Evolutionary conservation across 2,329 filamentous ascomycete genomes (phyloP), one percentile per base, ranked within the genome.

Genomic region (Fusarium albidum): DNA sequence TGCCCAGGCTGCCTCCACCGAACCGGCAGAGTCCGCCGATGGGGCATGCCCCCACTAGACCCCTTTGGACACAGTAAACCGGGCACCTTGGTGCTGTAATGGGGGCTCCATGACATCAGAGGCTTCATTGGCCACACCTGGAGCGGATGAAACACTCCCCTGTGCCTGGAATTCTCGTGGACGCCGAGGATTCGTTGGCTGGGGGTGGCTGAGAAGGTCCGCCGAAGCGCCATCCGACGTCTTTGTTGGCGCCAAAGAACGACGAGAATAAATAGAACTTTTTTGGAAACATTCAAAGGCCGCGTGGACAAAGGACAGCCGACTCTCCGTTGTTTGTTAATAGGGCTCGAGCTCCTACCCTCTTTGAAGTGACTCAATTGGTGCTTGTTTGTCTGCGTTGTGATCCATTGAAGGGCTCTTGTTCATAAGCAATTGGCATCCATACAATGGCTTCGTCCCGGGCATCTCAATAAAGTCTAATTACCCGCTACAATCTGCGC

Each of bases 51-150:
- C 32, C 40, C 34, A 32, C 26, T 21, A 21, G 26, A 25, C n/a
- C 10, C 21, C n/a, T n/a, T 9, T 3, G 31, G 25, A 42, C 14
- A n/a, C 21, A 27, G 34, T 21, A 28, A 40, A 40, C 21, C 45
- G 55, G 64, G 54, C 50, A 63, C 25, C 33, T 27, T 26, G 45
- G 31, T 48, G 42, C 34, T 55, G 50, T 43, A 45, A 27, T 44
- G 39, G 47, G 46, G 39, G 39, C 50, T 48, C 53, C 42, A 70
- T 72, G 70, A 73, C 71, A 73, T 73, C 70, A 72, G 70, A 64
- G 71, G 70, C 71, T 71, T 65, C 46, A 68, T 68, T 71, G 68
- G 69, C 55, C 52, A 42, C 44, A 18, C 18, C 14, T 27, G 8
- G 32, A 44, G 33, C 21, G n/a, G n/a, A 26, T 61, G 61, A 65